These are phyloP conservation scores for Venustampulla echinocandica DNA, from an alignment of 495 filamentous ascomycete genomes.

Conservation along the genomic window DNA sequence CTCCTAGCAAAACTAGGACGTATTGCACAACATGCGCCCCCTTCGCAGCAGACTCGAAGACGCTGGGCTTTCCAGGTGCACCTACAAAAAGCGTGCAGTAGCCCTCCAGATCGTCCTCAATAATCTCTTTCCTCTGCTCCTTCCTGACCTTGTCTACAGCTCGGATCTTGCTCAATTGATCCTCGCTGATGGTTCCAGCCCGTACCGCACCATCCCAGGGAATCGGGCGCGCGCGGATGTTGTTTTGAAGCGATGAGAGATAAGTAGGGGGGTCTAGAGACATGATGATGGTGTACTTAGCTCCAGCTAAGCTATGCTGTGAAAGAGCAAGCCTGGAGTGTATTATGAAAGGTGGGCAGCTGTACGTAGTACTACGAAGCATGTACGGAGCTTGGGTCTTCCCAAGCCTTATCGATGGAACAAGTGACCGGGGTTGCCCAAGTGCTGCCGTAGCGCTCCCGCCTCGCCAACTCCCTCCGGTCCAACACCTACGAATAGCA, in stretches of 20 bases:
- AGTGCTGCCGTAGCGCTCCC: too few species aligned
- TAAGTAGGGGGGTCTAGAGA: slow-evolving; percentile 58
- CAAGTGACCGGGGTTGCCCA: too few species aligned
- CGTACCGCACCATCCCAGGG: slow-evolving; percentile 97
- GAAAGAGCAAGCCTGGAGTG: too few species aligned
- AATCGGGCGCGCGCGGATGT: slow-evolving; percentile 88
- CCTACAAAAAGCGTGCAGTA: slow-evolving; percentile 78
- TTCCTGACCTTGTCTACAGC: slow-evolving; percentile 94
- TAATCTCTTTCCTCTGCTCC: slow-evolving; percentile 70
- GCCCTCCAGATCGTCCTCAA: slow-evolving; percentile 68
- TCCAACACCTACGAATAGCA: too few species aligned
- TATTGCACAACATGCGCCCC: slow-evolving; percentile 87
- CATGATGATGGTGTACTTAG: too few species aligned
- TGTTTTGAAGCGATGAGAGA: slow-evolving; percentile 83
- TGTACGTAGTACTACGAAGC: too few species aligned
- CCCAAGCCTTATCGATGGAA: too few species aligned
- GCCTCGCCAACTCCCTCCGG: too few species aligned
- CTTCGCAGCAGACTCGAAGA: slow-evolving; percentile 71
- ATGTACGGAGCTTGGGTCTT: too few species aligned
- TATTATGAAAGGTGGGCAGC: too few species aligned
- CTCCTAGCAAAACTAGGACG: slow-evolving; percentile 79
- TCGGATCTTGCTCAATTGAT: slow-evolving; percentile 92
- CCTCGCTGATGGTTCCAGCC: slow-evolving; percentile 86
- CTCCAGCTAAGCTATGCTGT: too few species aligned
- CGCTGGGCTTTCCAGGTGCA: slow-evolving; percentile 57